Percentiles rank a stretch among this genome's conserved stretches.
These are phyloP conservation scores for Groenewaldozyma tartarivorans DNA, from an alignment of 805 yeast species.

Conservation along the genomic window DNA sequence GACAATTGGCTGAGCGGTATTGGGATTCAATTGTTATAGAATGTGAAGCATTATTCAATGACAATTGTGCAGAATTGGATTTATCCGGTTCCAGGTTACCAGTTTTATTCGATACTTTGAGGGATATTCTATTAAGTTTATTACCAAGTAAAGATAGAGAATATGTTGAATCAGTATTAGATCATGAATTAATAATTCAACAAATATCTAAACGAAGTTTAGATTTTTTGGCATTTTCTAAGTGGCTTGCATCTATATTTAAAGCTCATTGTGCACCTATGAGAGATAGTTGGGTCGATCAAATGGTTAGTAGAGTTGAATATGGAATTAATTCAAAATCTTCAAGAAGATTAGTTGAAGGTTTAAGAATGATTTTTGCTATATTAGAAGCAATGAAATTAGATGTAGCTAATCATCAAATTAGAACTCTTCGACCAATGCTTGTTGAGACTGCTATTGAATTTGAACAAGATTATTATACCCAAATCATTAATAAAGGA, in stretches of 20 bases:
- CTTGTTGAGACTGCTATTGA: constrained; percentile 79
- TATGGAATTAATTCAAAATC: constrained; percentile 35
- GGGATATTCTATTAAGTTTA: constrained; percentile 64
- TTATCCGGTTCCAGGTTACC: constrained; percentile 40
- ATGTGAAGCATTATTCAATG: constrained; percentile 32
- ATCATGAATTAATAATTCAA: constrained; percentile 65
- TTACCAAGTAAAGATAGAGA: constrained; percentile 69
- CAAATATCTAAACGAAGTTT: constrained; percentile 57
- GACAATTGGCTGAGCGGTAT: constrained; percentile 64
- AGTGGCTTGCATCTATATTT: constrained; percentile 68
- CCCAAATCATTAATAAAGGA: constrained; percentile 34
- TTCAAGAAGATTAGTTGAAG: constrained; percentile 50
- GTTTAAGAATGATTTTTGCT: constrained; percentile 66
- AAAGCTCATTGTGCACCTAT: constrained; percentile 92
- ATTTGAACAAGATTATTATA: constrained; percentile 75
- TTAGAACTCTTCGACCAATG: constrained; percentile 73
- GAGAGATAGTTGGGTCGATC: constrained; percentile 85
- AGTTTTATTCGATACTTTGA: constrained; percentile 63
- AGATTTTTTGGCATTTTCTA: constrained; percentile 59
- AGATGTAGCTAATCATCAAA: constrained; percentile 92
- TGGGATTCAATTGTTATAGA: constrained; percentile 73
- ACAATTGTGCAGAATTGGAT: background rate
- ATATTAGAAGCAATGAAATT: constrained; percentile 90
- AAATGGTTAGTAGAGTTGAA: constrained; percentile 55
- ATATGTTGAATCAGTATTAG: constrained; percentile 61